A percentile compares a stretch with the other conserved stretches of the same genome.
phyloP scores from a whole-genome alignment of 73 alveolate genomes.

The Paramecium octaurelia region DNA sequence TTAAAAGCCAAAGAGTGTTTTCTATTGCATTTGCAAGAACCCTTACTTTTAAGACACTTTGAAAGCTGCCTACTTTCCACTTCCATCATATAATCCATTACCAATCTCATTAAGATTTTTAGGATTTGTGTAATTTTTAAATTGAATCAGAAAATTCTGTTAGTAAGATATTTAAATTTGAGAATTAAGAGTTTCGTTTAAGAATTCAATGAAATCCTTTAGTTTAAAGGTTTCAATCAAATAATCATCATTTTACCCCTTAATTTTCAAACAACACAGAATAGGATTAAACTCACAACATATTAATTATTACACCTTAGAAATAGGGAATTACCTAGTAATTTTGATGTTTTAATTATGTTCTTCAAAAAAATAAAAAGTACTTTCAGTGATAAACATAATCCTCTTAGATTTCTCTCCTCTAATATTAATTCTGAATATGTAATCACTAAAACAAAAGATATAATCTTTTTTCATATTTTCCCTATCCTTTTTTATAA shows the following conservation, averaged over 20 bases:
- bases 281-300: neutral
- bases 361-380: conserved; percentile 8
- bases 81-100: conserved; percentile 12
- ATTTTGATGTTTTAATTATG: neutral
- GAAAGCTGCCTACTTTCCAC: conserved; percentile 19
- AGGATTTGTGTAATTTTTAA: neutral
- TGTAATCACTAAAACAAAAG: neutral
- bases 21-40: neutral
- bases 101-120: neutral
- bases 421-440: neutral
- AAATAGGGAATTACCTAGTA: conserved; percentile 3
- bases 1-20: conserved; percentile 4
- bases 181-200: neutral
- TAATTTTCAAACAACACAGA: neutral
- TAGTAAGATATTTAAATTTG: neutral
- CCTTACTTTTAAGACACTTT: neutral
- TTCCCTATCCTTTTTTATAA: neutral
- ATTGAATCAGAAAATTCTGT: neutral
- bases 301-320: neutral
- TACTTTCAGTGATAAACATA: conserved; percentile 6
- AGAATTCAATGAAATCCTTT: neutral
- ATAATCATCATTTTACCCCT: conserved; percentile 5
- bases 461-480: neutral
- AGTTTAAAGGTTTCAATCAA: conserved; percentile 13
- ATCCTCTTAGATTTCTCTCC: conserved; percentile 6